Conservation (phyloP, 2,329 filamentous ascomycete species). For the Sporothrix humicola region DNA sequence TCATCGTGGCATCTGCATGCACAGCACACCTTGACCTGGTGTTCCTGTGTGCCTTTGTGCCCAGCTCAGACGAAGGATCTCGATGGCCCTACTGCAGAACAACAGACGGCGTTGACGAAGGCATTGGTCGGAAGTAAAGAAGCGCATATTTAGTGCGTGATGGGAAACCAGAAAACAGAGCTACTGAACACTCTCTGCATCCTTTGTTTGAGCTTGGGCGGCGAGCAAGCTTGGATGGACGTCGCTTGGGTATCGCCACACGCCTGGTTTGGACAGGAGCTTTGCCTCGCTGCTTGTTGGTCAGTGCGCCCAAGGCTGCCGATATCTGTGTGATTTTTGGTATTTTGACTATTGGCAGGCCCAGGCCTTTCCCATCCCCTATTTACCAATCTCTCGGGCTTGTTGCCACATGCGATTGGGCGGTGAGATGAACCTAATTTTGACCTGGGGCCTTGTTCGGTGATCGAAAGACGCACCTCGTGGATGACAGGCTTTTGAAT, state of each 20-base stretch:
- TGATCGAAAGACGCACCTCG: conserved; percentile 1
- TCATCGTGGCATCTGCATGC: not conserved
- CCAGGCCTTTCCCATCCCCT: not conserved
- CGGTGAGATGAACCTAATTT: conserved; percentile 12
- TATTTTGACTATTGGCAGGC: not conserved
- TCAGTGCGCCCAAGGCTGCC: conserved; percentile 16
- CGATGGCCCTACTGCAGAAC: not conserved
- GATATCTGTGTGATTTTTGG: not conserved
- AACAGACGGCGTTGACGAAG: not conserved
- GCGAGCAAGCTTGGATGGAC: not conserved
- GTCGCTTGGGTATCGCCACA: no score
- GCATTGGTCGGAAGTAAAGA: not conserved
- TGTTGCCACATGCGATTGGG: not conserved
- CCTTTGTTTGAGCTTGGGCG: not conserved
- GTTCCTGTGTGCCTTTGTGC: not conserved
- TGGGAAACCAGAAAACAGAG: not conserved
- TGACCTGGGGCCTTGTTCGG: not conserved
- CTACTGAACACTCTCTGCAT: not conserved
- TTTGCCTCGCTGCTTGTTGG: not conserved
- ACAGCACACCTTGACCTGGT: not conserved
- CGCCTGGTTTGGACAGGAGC: no score
- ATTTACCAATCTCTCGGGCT: conserved; percentile 13
- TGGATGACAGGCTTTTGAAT: not conserved
- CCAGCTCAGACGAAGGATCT: conserved; percentile 5
- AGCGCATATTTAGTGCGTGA: not conserved